Evolutionary conservation across 2,329 filamentous ascomycete genomes (phyloP).

Genomic region (Ophiostoma pallidulum): DNA sequence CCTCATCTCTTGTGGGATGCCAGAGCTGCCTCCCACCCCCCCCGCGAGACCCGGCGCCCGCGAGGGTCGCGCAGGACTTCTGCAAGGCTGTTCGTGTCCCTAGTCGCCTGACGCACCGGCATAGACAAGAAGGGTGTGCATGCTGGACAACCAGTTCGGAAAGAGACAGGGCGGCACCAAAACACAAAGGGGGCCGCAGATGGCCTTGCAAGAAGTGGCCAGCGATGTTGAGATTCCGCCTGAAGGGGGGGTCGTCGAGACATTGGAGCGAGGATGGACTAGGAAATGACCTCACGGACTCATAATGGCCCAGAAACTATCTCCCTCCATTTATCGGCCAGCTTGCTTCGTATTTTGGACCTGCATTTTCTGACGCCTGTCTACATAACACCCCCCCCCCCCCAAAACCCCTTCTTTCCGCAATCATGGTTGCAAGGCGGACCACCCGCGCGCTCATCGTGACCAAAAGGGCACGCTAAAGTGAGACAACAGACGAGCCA

Average conservation of each 20-base stretch:
- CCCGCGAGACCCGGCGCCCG: neutral
- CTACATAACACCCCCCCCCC: too few relatives aligned
- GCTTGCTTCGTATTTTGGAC: too few relatives aligned
- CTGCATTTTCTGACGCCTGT: too few relatives aligned
- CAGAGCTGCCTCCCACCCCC: too few relatives aligned
- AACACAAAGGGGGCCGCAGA: too few relatives aligned
- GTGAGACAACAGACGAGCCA: slow-evolving; percentile 28
- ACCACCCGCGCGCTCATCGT: slow-evolving; percentile 19
- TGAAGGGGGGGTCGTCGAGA: neutral
- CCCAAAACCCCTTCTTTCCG: too few relatives aligned
- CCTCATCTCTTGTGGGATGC: too few relatives aligned
- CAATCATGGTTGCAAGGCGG: slow-evolving; percentile 2
- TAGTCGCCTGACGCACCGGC: slow-evolving; percentile 7
- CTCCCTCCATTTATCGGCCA: too few relatives aligned
- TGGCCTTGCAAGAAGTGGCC: neutral
- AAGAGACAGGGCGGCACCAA: neutral
- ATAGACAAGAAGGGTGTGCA: slow-evolving; percentile 6
- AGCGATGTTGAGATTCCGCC: too few relatives aligned
- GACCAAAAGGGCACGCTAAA: slow-evolving; percentile 20
- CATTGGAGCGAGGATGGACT: slow-evolving; percentile 1
- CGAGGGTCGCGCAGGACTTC: neutral
- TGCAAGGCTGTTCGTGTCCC: slow-evolving; percentile 1
- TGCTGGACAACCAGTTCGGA: slow-evolving; percentile 5
- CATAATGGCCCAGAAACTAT: too few relatives aligned
- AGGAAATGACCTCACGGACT: neutral